Evolutionary conservation across 2,329 filamentous ascomycete species (phyloP).

Genomic region (Exophiala viscosa): DNA sequence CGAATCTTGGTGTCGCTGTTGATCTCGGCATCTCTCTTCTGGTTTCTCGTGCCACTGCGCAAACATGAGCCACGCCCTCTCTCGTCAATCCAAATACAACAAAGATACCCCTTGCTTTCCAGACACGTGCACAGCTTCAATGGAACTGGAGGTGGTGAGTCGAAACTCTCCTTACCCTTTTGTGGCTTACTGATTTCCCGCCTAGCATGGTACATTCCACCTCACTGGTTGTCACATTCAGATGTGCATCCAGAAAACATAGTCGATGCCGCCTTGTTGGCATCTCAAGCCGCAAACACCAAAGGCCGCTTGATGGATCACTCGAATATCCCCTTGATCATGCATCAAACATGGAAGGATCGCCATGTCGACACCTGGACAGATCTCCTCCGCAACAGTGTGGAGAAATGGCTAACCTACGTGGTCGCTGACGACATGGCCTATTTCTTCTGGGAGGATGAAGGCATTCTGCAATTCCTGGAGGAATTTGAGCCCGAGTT

Average conservation of each 20-base stretch:
- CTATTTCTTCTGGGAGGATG: slow-evolving; percentile 36
- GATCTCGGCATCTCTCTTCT: slow-evolving; percentile 4
- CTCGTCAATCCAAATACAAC: slow-evolving; percentile 2
- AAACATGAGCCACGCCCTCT: slow-evolving; percentile 3
- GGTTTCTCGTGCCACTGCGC: slow-evolving; percentile 5
- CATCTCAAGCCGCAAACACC: slow-evolving; percentile 21
- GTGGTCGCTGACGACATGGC: slow-evolving; percentile 30
- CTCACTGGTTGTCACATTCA: slow-evolving; percentile 11
- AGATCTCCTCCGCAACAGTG: slow-evolving; percentile 25
- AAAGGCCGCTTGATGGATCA: slow-evolving; percentile 23
- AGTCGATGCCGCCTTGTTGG: slow-evolving; percentile 31
- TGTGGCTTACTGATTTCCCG: neutral
- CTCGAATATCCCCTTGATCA: slow-evolving; percentile 32
- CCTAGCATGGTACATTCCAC: slow-evolving; percentile 21
- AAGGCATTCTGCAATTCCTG: slow-evolving; percentile 31
- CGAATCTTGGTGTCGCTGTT: slow-evolving; percentile 8
- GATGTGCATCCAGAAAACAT: slow-evolving; percentile 26
- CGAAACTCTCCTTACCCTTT: neutral
- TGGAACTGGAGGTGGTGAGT: slow-evolving; percentile 17
- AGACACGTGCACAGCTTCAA: slow-evolving; percentile 19
- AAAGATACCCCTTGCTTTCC: slow-evolving; percentile 15
- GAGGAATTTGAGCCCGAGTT: slow-evolving; percentile 29
- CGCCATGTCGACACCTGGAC: slow-evolving; percentile 31
- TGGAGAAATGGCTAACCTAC: slow-evolving; percentile 32
- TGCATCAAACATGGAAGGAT: slow-evolving; percentile 36